These are phyloP conservation scores for Phytophthora colocasiae DNA, from an alignment of 352 stramenopile species.

Conservation along the genomic window DNA sequence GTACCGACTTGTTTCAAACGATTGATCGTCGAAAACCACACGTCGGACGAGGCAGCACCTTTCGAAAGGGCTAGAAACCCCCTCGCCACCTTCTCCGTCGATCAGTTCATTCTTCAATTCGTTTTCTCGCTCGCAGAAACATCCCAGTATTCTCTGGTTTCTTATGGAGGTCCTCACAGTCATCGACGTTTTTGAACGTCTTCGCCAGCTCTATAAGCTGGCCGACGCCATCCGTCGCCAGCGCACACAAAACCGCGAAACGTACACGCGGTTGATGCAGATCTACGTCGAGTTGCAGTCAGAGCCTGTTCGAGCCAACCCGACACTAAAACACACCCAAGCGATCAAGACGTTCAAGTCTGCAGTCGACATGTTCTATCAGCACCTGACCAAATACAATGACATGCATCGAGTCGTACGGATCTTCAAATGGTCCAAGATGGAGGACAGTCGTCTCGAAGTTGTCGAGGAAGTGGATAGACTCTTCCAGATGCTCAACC, in stretches of 20 bases:
- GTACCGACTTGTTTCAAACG: too few relatives aligned
- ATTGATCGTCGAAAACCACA: neutral
- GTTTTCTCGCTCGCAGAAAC: neutral
- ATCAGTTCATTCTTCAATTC: slow-evolving; percentile 19
- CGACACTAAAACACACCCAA: slow-evolving; percentile 10
- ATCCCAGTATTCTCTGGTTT: neutral
- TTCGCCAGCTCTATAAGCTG: slow-evolving; percentile 24
- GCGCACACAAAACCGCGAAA: slow-evolving; percentile 13
- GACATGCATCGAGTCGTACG: slow-evolving; percentile 25
- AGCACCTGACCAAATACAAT: slow-evolving; percentile 32
- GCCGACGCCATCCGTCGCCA: slow-evolving; percentile 23
- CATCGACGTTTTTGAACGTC: neutral
- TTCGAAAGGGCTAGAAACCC: neutral
- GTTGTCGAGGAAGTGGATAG: slow-evolving; percentile 43
- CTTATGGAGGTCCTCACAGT: slow-evolving; percentile 14
- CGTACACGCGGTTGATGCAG: slow-evolving; percentile 23
- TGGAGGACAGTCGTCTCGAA: slow-evolving; percentile 37
- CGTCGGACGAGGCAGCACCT: neutral
- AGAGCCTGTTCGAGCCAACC: slow-evolving; percentile 12
- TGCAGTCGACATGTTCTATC: slow-evolving; percentile 11
- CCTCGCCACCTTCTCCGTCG: too few relatives aligned
- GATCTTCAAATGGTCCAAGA: slow-evolving; percentile 16
- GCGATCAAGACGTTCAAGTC: slow-evolving; percentile 11
- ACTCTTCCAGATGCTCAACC: slow-evolving; percentile 36
- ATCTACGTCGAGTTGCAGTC: slow-evolving; percentile 31